These are phyloP conservation scores for Lophiotrema nucula DNA, from an alignment of 495 filamentous ascomycete genomes.

Conservation along the genomic window DNA sequence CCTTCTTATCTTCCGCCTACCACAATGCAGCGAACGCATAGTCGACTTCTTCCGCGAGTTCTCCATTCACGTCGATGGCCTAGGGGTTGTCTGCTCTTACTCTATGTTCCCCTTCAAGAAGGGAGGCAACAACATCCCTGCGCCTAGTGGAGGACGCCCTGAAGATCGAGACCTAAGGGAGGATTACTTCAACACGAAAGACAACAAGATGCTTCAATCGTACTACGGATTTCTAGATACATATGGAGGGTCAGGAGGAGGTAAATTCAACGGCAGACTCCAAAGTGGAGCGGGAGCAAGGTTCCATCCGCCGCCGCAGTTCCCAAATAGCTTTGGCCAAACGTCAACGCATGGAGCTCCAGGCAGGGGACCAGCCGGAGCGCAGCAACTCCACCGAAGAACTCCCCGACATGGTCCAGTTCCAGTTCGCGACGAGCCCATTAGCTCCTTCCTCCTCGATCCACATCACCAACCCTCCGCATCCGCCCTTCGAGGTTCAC, in stretches of 20 bases:
- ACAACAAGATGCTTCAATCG: constrained; percentile 95
- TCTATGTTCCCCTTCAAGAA: constrained; percentile 98
- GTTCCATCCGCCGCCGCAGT: constrained; percentile 79
- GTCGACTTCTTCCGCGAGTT: constrained; percentile 98
- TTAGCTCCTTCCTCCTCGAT: constrained; percentile 76
- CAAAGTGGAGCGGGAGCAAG: constrained; percentile 9
- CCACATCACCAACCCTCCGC: constrained; percentile 79
- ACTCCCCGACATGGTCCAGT: constrained; percentile 40
- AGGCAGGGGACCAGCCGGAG: constrained; percentile 44
- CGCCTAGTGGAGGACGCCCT: constrained; percentile 42
- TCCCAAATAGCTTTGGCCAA: constrained; percentile 49
- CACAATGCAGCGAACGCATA: constrained; percentile 85
- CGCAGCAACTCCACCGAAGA: constrained; percentile 34
- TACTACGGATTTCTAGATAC: constrained; percentile 91
- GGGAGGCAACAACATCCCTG: constrained; percentile 52
- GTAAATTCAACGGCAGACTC: constrained; percentile 12
- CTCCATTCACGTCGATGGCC: constrained; percentile 91
- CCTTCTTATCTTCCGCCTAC: constrained; percentile 81
- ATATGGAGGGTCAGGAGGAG: constrained; percentile 49
- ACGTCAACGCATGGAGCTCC: constrained; percentile 8
- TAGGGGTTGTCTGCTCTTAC: constrained; percentile 94
- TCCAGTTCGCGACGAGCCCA: constrained; percentile 50
- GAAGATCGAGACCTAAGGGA: constrained; percentile 66
- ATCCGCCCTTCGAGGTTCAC: constrained; percentile 46
- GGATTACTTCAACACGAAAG: constrained; percentile 91